Conservation (phyloP, 208 protist species). For the Naegleria lovaniensis region DNA sequence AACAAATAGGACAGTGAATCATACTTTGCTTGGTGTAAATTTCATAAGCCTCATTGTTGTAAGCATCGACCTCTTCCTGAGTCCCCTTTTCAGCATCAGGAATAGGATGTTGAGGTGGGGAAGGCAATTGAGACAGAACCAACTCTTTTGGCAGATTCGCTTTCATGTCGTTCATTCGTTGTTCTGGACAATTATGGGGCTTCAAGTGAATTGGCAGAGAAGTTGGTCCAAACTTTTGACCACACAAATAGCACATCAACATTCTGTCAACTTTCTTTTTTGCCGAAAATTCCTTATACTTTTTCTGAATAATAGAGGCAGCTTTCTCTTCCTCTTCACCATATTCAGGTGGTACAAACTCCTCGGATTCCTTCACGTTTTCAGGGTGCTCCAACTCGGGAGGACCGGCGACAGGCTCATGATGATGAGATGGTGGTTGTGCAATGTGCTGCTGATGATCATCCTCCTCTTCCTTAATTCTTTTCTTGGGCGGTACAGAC, state of each 20-base stretch:
- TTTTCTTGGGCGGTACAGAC: too few relatives aligned
- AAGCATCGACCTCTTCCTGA: neutral
- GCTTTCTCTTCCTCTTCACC: neutral
- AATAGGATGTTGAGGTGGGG: neutral
- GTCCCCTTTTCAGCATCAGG: neutral
- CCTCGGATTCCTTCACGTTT: neutral
- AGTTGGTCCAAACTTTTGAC: constrained; percentile 66
- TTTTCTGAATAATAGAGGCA: neutral
- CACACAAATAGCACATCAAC: constrained; percentile 68
- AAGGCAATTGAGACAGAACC: neutral
- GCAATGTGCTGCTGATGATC: too few relatives aligned
- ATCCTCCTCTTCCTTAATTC: too few relatives aligned
- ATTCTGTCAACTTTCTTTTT: neutral
- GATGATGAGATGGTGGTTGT: too few relatives aligned
- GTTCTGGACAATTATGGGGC: constrained; percentile 51
- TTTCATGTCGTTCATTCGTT: neutral
- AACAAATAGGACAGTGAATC: neutral
- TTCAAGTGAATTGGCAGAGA: constrained; percentile 78
- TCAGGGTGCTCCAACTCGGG: neutral
- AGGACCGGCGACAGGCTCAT: too few relatives aligned
- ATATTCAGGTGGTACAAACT: neutral
- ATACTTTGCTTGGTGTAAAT: neutral
- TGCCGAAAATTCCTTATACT: neutral
- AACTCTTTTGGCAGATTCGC: neutral
- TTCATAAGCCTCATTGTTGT: neutral